phyloP scores from a whole-genome alignment of 1,284 basidiomycete genomes.

The Ustilago hordei region DNA sequence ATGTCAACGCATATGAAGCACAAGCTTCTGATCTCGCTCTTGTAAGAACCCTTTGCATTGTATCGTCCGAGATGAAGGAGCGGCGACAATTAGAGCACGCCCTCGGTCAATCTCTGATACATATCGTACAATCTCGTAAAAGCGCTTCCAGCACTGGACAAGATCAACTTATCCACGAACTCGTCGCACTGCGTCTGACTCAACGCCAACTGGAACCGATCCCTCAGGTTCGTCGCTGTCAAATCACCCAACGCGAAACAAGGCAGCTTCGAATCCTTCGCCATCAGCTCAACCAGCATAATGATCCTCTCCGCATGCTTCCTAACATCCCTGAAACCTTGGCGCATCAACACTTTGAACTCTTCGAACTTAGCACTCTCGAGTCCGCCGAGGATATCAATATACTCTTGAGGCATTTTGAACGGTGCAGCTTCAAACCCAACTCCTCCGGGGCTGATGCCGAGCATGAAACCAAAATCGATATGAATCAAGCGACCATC shows the following conservation, averaged over 20 bases:
- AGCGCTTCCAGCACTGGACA: conserved; percentile 62
- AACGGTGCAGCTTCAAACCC: conserved; percentile 99
- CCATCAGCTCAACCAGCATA: conserved; percentile 95
- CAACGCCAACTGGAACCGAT: conserved; percentile 91
- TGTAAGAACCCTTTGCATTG: conserved; percentile 1
- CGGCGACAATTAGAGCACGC: conserved; percentile 37
- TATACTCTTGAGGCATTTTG: conserved; percentile 94
- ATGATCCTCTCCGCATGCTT: conserved; percentile 98
- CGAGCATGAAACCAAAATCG: conserved; percentile 97
- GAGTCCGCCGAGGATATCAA: conserved; percentile 93
- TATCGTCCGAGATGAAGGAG: background rate
- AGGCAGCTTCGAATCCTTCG: conserved; percentile 91
- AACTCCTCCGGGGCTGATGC: conserved; percentile 87
- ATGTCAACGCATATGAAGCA: background rate
- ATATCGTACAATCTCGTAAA: conserved; percentile 68
- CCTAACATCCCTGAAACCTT: conserved; percentile 91
- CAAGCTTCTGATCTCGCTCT: background rate
- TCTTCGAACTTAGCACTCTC: conserved; percentile 82
- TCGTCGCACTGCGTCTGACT: conserved; percentile 88
- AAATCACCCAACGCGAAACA: conserved; percentile 93
- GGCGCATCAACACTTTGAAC: conserved; percentile 87
- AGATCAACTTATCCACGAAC: conserved; percentile 74
- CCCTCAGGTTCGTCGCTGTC: conserved; percentile 84
- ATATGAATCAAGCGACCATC: conserved; percentile 93
- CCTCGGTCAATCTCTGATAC: conserved; percentile 65